Evolutionary conservation across 495 filamentous ascomycete genomes (phyloP), one percentile per base, ranked within the genome.

Genomic region (Hypoxylon fragiforme): DNA sequence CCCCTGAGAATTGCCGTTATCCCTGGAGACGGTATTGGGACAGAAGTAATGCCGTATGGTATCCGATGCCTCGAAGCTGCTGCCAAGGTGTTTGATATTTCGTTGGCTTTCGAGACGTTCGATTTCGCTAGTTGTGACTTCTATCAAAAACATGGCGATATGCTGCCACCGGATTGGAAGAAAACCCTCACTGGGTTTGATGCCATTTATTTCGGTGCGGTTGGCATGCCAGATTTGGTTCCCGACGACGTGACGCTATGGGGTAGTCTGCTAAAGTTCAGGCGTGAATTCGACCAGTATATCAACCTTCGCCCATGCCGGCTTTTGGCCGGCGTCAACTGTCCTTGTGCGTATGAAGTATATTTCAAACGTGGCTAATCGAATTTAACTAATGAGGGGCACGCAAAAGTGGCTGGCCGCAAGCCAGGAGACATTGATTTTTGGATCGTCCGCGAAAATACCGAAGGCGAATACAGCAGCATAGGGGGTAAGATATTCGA

Each of bases 241-340:
- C 65, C 66, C 9, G 61, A 70, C 24, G 53, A 70, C n/a, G 59
- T 68, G 3, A 59, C 66, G 2, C 52, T 70, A 12, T 69, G 68
- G 65, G 63, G 66, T 67, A 88, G 88, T 44, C 80, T 92, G 60
- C 79, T 92, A 42, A 81, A 78, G 55, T 86, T 94, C 19, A 86
- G 89, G 71, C 90, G 90, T 62, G 86, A 90, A 57, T 86, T 94
- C 74, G 76, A 78, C 50, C 87, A 89, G 54, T 94, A 90, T 73
- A 86, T 88, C 58, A 94, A 92, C 75, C 82, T 94, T 21, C 87
- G 89, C 0, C 89, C 89, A 11, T 92, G 88, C 77, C 88, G 84
- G 75, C 87, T 92, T 73, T 82, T 88, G 50, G 83, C 86, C 3
- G 85, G 86, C 32, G 81, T 81, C 20, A 83, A 90, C 43, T 79